Base-by-base conservation (phyloP, 1,284 basidiomycete species). In the Pyrrhoderma noxium region DNA sequence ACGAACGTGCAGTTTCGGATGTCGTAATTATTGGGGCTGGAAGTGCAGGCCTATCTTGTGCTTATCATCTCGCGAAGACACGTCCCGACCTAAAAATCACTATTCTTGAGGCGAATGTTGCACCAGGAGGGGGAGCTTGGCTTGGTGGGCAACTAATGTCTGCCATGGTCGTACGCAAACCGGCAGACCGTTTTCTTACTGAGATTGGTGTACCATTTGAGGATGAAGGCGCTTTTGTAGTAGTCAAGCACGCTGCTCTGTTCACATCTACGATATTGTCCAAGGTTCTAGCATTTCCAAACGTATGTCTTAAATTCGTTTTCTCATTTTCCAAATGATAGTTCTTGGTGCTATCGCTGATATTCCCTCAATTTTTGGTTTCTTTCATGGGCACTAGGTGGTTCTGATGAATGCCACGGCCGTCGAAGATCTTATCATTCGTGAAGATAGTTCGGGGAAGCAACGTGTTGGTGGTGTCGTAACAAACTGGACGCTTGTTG, bases 121-220 rank as follows among this genome's bases (percentile, higher is more conserved):
- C 88, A 1, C 89, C 89, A n/a, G 84, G 87, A 45, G 83, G 82
- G 53, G 82, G 85, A 45, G 84, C 83, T 18, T 88, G 86, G 85
- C 75, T 88, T 43, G 85, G 86, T 35, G 89, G 88, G 1, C 88
- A 92, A 67, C 70, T 91, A 47, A 89, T 91, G 87, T 81, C 79
- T 1, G 81, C 86, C 0, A 91, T 91, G 88, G 87, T 91, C 44
- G 81, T 91, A 51, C 81, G 87, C 56, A 91, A 91, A 70, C 89
- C 85, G 3, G 88, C 86, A 0, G 79, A 92, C 63, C 69, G 72
- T 48, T 85, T 92, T 71, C 73, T 92, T 44, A 68, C 71, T 19
- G 83, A 89, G 65, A 64, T 91, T 45, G 85, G 81, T 23, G 79
- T 92, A 16, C 78, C 83, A 0, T 91, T 82, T 64, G 88, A 92